Conservation (phyloP, 1,284 basidiomycete species). For the Malassezia globosa region DNA sequence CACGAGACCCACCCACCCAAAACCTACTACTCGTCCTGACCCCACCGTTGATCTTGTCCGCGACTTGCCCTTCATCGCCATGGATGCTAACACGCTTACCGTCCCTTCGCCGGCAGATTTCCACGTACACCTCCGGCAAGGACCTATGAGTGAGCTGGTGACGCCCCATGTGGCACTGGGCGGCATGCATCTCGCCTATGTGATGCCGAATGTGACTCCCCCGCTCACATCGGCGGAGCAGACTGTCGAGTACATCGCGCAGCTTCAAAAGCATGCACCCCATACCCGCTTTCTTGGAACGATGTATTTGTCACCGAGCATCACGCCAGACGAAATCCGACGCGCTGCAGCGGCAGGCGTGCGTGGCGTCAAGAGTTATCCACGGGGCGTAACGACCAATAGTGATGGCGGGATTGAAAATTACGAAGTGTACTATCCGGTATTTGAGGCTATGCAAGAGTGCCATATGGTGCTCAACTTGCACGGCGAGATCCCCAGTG, state of each 20-base stretch:
- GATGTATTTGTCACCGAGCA: constrained; percentile 77
- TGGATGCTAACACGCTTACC: neutral
- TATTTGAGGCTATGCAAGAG: constrained; percentile 90
- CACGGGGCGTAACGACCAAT: constrained; percentile 93
- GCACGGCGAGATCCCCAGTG: constrained; percentile 94
- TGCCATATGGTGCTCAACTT: constrained; percentile 87
- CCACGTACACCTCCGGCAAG: constrained; percentile 92
- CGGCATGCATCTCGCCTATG: constrained; percentile 82
- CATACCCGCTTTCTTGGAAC: constrained; percentile 84
- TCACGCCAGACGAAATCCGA: constrained; percentile 79
- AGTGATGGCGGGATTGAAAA: constrained; percentile 93
- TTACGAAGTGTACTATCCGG: constrained; percentile 83
- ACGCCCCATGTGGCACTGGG: constrained; percentile 80
- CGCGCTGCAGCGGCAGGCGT: constrained; percentile 54
- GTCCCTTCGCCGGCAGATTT: constrained; percentile 52
- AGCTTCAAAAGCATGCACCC: constrained; percentile 66
- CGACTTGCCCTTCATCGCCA: neutral
- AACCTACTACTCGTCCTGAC: too few species aligned
- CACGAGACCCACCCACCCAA: too few species aligned
- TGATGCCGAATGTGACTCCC: constrained; percentile 95
- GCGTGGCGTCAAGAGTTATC: constrained; percentile 86
- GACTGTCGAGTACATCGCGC: constrained; percentile 67
- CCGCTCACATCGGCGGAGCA: constrained; percentile 76
- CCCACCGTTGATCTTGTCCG: too few species aligned
- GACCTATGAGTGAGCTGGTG: constrained; percentile 62